These are phyloP conservation scores for Penicillium macrosclerotiorum DNA, from an alignment of 495 filamentous ascomycete species.

Conservation along the genomic window DNA sequence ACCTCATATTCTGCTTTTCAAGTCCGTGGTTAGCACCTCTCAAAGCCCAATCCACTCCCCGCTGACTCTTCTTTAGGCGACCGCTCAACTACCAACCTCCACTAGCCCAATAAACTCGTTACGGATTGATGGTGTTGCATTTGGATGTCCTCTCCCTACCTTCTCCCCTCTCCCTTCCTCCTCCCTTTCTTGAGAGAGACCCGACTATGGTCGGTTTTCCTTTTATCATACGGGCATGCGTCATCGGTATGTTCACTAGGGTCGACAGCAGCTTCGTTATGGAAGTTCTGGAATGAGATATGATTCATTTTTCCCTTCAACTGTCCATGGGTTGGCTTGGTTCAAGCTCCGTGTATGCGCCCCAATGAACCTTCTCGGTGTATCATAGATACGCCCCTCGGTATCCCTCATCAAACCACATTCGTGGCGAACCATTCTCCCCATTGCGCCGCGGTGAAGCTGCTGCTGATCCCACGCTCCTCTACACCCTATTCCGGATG, in stretches of 20 bases:
- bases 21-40: slow-evolving; percentile 67
- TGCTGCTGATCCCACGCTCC: slow-evolving; percentile 70
- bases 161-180: neutral
- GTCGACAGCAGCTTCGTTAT: slow-evolving; percentile 27
- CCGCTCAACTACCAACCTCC: slow-evolving; percentile 84
- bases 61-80: slow-evolving; percentile 52
- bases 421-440: slow-evolving; percentile 80
- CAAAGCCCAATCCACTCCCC: neutral
- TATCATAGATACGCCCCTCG: slow-evolving; percentile 3
- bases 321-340: slow-evolving; percentile 11
- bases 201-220: slow-evolving; percentile 8
- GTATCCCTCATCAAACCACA: slow-evolving; percentile 47
- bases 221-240: slow-evolving; percentile 21
- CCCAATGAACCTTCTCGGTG: slow-evolving; percentile 1
- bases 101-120: slow-evolving; percentile 35
- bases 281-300: slow-evolving; percentile 34
- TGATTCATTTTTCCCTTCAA: slow-evolving; percentile 26
- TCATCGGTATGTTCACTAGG: slow-evolving; percentile 24
- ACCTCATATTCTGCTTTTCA: slow-evolving; percentile 96
- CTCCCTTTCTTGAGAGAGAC: slow-evolving; percentile 2
- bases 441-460: slow-evolving; percentile 80
- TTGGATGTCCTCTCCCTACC: slow-evolving; percentile 6
- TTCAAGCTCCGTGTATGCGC: slow-evolving; percentile 5
- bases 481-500: slow-evolving; percentile 60
- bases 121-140: slow-evolving; percentile 10